Base-by-base conservation (phyloP, 1,139 yeast genomes). In the Lodderomyces pseudojiufengensis region DNA sequence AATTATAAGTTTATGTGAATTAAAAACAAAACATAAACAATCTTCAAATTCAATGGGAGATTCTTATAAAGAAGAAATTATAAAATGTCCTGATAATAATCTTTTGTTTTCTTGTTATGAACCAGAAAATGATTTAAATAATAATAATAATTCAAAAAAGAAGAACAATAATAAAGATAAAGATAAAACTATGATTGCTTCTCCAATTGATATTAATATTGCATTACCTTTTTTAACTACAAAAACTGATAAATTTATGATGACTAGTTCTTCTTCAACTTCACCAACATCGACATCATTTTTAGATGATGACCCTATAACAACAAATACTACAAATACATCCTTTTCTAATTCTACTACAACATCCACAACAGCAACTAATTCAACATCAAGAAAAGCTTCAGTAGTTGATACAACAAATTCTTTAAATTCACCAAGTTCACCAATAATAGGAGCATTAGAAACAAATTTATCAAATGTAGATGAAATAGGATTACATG, bases 51-150 rank as follows among this genome's bases (percentile, higher is more conserved):
- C 64, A 2, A 51, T 59, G 9, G 48, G 43, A 22, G 47, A 47
- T 15, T 32, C 46, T 4, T 76, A 76, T 47, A 81, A 83, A 42
- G 86, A 81, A 49, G 70, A 79, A 30, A 70, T 81, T 1, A 69
- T 75, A 25, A 74, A 73, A 39, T 76, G 84, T 49, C 68, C 73
- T 1, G 71, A 77, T 42, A 83, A 80, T 43, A 80, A 82, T 48
- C 55, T 82, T 33, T 54, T 82, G 27, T 76, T 78, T 15, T 72
- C 76, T 40, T 76, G 84, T 46, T 75, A 76, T 44, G 74, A 75
- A 34, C 54, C 57, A 1, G 59, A 53, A 29, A 49, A 39, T 21
- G 41, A 42, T 16, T 32, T 43, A 24, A 36, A 39, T 12, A 40
- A 37, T 18, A 16, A 27, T 9, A 5, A 23, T 5, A 7, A 4